Evolutionary conservation across 108 stramenopile genomes (phyloP).

Genomic region (Cafeteria roenbergensis): DNA sequence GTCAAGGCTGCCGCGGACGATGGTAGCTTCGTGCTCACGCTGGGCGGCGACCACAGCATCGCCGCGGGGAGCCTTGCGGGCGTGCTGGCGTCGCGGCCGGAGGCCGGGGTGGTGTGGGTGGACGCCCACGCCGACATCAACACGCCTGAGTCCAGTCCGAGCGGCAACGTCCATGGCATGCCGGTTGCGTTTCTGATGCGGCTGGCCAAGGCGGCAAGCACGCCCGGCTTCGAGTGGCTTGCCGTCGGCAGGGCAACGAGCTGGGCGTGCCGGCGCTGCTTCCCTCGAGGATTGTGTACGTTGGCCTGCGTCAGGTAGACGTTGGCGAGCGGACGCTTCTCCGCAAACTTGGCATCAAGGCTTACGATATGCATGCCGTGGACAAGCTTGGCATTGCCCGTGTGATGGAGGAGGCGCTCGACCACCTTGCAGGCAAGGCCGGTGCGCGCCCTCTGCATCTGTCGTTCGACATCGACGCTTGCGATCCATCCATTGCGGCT

Average conservation of each 20-base stretch:
- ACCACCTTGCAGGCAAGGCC: conserved; percentile 59
- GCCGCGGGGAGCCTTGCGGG: conserved; percentile 74
- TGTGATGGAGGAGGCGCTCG: conserved; percentile 78
- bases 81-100: conserved; percentile 59
- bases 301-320: conserved; percentile 90
- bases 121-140: conserved; percentile 99
- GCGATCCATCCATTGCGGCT: conserved; percentile 87
- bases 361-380: conserved; percentile 87
- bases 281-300: conserved; percentile 67
- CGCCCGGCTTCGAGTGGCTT: conserved; percentile 78
- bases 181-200: conserved; percentile 77
- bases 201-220: conserved; percentile 47
- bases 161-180: conserved; percentile 99
- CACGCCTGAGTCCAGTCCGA: conserved; percentile 65
- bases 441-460: conserved; percentile 27
- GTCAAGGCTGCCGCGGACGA: conserved; percentile 4
- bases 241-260: too few species aligned
- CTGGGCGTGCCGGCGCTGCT: conserved; percentile 20
- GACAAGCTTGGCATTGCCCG: conserved; percentile 77
- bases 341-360: conserved; percentile 57
- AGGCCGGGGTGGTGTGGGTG: conserved; percentile 91
- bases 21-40: conserved; percentile 65
- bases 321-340: conserved; percentile 64
- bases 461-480: conserved; percentile 89
- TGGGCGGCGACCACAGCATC: conserved; percentile 95